Evolutionary conservation across 306 rosid genomes (phyloP).

Genomic region (Vigna nakashimae): DNA sequence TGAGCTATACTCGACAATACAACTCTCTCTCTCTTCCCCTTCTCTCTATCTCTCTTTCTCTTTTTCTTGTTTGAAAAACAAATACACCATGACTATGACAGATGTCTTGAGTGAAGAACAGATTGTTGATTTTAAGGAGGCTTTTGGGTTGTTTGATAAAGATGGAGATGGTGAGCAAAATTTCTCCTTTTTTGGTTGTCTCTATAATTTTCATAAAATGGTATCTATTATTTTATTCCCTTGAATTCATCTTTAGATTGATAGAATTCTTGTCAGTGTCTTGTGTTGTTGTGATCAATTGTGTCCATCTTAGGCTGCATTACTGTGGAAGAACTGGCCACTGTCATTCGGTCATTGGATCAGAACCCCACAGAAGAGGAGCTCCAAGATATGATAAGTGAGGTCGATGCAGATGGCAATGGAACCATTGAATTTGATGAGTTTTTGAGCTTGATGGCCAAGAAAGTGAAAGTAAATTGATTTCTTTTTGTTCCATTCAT

Average conservation of each 20-base stretch:
- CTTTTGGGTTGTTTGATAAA: slow-evolving; percentile 91
- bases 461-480: slow-evolving; percentile 73
- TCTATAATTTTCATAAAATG: neutral
- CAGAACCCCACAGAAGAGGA: slow-evolving; percentile 96
- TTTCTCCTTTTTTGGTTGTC: neutral
- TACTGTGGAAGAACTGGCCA: slow-evolving; percentile 91
- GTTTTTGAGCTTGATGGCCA: slow-evolving; percentile 89
- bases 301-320: slow-evolving; percentile 74
- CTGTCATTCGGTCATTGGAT: slow-evolving; percentile 94
- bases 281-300: neutral
- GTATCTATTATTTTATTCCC: neutral
- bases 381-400: slow-evolving; percentile 86
- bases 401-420: slow-evolving; percentile 88
- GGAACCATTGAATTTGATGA: slow-evolving; percentile 97
- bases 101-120: slow-evolving; percentile 83
- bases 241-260: neutral
- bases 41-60: slow-evolving; percentile 27
- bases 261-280: neutral
- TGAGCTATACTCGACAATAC: slow-evolving; percentile 62
- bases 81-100: slow-evolving; percentile 70
- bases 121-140: slow-evolving; percentile 90
- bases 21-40: slow-evolving; percentile 27
- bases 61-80: slow-evolving; percentile 20
- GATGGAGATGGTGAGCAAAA: slow-evolving; percentile 88
- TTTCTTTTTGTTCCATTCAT: neutral